Base-by-base conservation (phyloP, 352 stramenopile genomes). In the Phytophthora colocasiae region DNA sequence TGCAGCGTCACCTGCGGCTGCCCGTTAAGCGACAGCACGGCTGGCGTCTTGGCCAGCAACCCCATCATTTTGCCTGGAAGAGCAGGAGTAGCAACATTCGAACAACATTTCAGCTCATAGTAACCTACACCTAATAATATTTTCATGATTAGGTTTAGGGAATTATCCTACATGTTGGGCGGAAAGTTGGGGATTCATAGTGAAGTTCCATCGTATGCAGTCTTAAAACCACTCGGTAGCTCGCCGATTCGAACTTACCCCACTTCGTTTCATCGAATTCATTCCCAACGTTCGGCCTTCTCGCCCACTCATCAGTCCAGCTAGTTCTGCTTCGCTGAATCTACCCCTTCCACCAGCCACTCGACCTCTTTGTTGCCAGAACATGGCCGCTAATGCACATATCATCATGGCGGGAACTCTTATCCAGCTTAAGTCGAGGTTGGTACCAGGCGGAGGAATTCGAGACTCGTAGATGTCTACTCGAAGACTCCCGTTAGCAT, bases 21-120 rank as follows among this genome's bases (percentile, higher is more conserved):
- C 19, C 81, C 81, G 48, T 90, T 90, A 24, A 90, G 78, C 54
- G 81, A 90, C 38, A 90, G 68, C 67, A 90, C 73, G 10, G 77
- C 79, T 8, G 76, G 29, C 54, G 69, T 76, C 60, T 78, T 78
- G 40, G 48, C 44, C 51, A 67, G 36, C 15, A 59, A 27, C 26
- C 53, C 44, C 66, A 74, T 63, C 54, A 74, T 73, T 14, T 27
- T 66, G 12, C 2, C 29, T 49, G 19, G 19, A 19, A 38, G 22
- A 22, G 22, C 22, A 22, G 22, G 22, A 22, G 29, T 34, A 34
- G 29, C 29, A 34, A 34, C 27, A 32, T 32, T 6, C 27, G 27
- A 32, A 8, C 27, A 32, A 32, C 29, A 34, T 34, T 34, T 2
- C 22, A 22, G 22, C 22, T 2, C 29, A 34, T 1, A 10, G 29